Evolutionary conservation across 192 early-diverging fungal genomes (phyloP).

Genomic region (Linnemannia schmuckeri): DNA sequence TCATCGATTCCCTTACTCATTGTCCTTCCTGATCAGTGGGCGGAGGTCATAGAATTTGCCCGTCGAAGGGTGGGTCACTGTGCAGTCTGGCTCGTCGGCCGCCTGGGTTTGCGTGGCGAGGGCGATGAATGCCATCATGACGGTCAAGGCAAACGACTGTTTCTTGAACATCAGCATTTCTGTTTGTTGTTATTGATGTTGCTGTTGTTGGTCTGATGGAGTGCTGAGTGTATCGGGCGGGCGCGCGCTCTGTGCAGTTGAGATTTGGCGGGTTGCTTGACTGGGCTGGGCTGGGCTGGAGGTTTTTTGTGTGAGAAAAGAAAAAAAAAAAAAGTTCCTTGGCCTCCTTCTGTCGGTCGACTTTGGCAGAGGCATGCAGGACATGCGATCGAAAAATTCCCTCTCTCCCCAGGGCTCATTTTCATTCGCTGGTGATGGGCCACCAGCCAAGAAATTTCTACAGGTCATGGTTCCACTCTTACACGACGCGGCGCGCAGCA

Average conservation of each 20-base stretch:
- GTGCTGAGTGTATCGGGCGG: no score
- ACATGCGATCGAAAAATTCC: neutral
- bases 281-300: neutral
- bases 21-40: conserved; percentile 41
- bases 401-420: neutral
- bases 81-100: conserved; percentile 41
- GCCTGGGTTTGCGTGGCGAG: conserved; percentile 2
- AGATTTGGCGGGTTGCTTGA: no score
- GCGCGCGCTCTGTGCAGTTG: no score
- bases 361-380: neutral
- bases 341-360: neutral
- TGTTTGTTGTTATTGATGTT: neutral
- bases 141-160: conserved; percentile 7
- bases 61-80: conserved; percentile 41
- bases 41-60: conserved; percentile 50
- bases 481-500: no score
- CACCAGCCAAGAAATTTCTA: no score
- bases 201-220: no score
- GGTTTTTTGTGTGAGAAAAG: no score
- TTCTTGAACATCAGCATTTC: conserved; percentile 25
- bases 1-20: conserved; percentile 24
- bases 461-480: no score
- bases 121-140: conserved; percentile 17
- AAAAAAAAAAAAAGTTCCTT: neutral
- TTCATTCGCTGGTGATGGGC: neutral